phyloP scores from a whole-genome alignment of 768 basidiomycete genomes.

The Lanmaoa rubissima region DNA sequence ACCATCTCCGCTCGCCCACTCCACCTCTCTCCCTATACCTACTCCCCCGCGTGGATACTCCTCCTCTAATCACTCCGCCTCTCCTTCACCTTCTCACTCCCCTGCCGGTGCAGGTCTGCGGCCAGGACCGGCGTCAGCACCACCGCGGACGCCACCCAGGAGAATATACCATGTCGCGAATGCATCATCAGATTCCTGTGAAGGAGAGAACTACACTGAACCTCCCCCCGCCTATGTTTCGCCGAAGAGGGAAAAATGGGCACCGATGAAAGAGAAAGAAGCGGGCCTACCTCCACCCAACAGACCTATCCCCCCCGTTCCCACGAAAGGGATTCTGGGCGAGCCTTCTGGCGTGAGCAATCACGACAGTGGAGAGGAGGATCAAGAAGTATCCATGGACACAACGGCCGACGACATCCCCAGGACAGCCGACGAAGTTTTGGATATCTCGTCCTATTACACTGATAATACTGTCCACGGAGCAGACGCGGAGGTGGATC shows the following conservation, averaged over 20 bases:
- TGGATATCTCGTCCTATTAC: slow-evolving; percentile 30
- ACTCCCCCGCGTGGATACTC: slow-evolving; percentile 10
- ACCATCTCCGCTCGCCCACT: slow-evolving; percentile 27
- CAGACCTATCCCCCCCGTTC: slow-evolving; percentile 20
- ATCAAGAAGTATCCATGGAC: neutral
- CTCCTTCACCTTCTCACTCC: slow-evolving; percentile 13
- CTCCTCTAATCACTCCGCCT: slow-evolving; percentile 3
- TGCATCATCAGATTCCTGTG: slow-evolving; percentile 27
- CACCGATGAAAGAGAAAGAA: slow-evolving; percentile 21
- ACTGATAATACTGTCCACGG: slow-evolving; percentile 1
- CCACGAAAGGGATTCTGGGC: neutral
- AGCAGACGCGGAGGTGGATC: slow-evolving; percentile 7
- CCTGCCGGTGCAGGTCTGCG: neutral
- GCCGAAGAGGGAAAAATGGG: slow-evolving; percentile 8
- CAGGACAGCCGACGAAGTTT: slow-evolving; percentile 23
- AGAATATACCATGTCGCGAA: slow-evolving; percentile 45
- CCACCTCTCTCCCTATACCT: slow-evolving; percentile 21
- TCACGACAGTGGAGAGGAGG: neutral
- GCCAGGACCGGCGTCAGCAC: slow-evolving; percentile 3
- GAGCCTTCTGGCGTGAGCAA: slow-evolving; percentile 8
- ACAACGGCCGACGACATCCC: slow-evolving; percentile 13
- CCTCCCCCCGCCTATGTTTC: slow-evolving; percentile 50
- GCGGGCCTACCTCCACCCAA: slow-evolving; percentile 11
- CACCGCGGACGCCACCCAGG: slow-evolving; percentile 37
- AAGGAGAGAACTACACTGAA: slow-evolving; percentile 27